Evolutionary conservation across 2,329 filamentous ascomycete species (phyloP), one percentile per base, ranked within the genome.

Genomic region (Pestalotiopsis sp.): DNA sequence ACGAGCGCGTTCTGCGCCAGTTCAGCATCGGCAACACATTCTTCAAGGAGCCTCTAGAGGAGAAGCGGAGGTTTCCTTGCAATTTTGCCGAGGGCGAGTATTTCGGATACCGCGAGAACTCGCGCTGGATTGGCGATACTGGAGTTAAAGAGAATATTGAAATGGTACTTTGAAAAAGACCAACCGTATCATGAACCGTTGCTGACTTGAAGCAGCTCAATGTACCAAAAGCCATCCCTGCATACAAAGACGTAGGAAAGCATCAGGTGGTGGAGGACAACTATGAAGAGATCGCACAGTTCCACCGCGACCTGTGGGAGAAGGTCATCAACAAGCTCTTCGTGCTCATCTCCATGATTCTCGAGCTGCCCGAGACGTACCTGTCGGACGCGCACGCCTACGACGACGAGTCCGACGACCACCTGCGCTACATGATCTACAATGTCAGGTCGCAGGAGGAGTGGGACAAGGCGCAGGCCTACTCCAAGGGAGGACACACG

Each of bases 71-170:
- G 27, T 75, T 75, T 57, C 72, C 72, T 17, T 75, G 74, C 68
- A 73, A 75, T 68, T 75, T 75, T 4, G 73, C 74, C 12, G 70
- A 73, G n/a, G 75, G 75, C 38, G 72, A 77, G 69, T 76, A 75
- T 59, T 74, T 75, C 40, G 74, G 74, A 3, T 77, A 77, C 52
- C 77, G 82, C 41, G 82, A 83, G 65, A 78, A 77, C 66, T 70
- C 79, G 75, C 61, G 83, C 75, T 72, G 80, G 81, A 69, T 77
- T 64, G 72, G 71, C 36, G 70, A 74, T 68, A 78, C 74, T 4
- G 75, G 75, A 3, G 72, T 82, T 68, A 80, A 77, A 60, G 85
- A 88, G 71, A 87, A 87, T 70, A 80, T 87, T 66, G 84, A 88
- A 69, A 85, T 87, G 64, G 87, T 40, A 49, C 65, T 61, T 41